Percentiles rank a stretch among this genome's conserved stretches.
phyloP scores from a whole-genome alignment of 305 asterid genomes.

The Fraxinus albicans region DNA sequence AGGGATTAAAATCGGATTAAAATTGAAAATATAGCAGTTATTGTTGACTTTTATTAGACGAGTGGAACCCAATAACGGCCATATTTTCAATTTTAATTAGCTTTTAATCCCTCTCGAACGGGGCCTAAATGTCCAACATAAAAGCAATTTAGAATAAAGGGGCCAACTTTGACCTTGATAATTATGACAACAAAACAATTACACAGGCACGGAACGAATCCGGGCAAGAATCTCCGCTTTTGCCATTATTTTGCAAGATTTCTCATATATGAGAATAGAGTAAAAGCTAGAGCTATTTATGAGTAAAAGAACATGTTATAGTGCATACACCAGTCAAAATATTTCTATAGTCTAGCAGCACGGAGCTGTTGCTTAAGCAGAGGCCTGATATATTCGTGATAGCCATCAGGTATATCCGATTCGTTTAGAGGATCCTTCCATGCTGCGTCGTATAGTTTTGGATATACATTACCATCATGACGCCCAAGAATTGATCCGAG shows the following conservation, averaged over 20 bases:
- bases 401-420: slow-evolving; percentile 70
- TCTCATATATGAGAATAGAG: not conserved
- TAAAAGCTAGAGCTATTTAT: not conserved
- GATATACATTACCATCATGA: slow-evolving; percentile 94
- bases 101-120: too few species aligned
- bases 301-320: not conserved
- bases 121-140: not conserved
- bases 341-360: slow-evolving; percentile 49
- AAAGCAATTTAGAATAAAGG: not conserved
- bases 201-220: not conserved
- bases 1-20: too few species aligned
- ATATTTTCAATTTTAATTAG: too few species aligned
- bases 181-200: not conserved
- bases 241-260: not conserved
- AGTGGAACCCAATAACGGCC: too few species aligned
- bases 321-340: not conserved
- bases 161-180: not conserved
- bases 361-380: slow-evolving; percentile 76
- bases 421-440: slow-evolving; percentile 94
- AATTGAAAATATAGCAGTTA: too few species aligned
- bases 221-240: not conserved
- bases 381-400: slow-evolving; percentile 77
- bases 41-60: too few species aligned
- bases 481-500: slow-evolving; percentile 89
- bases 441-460: slow-evolving; percentile 88